A percentile compares a stretch with the other conserved stretches of the same genome.
These are phyloP conservation scores for Tolypocladium ovalisporum DNA, from an alignment of 2,329 filamentous ascomycete genomes.

Conservation along the genomic window DNA sequence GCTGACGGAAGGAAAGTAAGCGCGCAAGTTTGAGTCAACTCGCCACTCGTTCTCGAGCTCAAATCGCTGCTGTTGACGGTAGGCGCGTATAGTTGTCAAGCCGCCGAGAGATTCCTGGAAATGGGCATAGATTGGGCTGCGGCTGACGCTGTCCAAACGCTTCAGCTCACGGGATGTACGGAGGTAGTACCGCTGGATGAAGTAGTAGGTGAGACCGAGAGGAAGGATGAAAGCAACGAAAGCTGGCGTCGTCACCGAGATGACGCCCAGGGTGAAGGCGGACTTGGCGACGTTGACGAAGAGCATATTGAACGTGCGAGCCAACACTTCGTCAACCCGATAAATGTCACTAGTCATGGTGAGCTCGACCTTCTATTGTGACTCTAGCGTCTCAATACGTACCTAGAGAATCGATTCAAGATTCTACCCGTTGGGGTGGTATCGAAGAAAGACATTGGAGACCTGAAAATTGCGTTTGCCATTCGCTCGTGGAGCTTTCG, in stretches of 20 bases:
- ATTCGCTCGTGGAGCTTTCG: constrained; percentile 94
- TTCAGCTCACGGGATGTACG: constrained; percentile 94
- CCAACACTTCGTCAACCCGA: constrained; percentile 82
- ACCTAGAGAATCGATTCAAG: constrained; percentile 91
- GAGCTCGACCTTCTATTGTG: constrained; percentile 7
- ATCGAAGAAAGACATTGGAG: constrained; percentile 98
- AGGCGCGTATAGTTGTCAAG: constrained; percentile 90
- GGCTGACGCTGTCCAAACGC: constrained; percentile 85
- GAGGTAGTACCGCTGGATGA: constrained; percentile 94
- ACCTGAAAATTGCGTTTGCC: constrained; percentile 94
- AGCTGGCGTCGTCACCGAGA: constrained; percentile 67
- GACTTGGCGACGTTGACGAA: constrained; percentile 68
- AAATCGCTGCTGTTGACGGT: constrained; percentile 80
- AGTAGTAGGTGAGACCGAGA: constrained; percentile 70
- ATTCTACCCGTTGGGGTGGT: constrained; percentile 95
- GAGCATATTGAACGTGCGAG: constrained; percentile 95
- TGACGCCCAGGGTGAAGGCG: constrained; percentile 76
- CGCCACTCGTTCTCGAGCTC: constrained; percentile 94
- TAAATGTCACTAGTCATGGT: constrained; percentile 55
- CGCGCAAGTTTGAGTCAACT: constrained; percentile 85
- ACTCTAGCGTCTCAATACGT: constrained; percentile 17
- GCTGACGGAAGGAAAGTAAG: constrained; percentile 93
- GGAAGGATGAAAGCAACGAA: constrained; percentile 78
- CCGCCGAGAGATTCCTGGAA: constrained; percentile 96
- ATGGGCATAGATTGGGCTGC: constrained; percentile 94